These are phyloP conservation scores for Lipomyces yarrowii DNA, from an alignment of 1,139 yeast species.

Conservation along the genomic window DNA sequence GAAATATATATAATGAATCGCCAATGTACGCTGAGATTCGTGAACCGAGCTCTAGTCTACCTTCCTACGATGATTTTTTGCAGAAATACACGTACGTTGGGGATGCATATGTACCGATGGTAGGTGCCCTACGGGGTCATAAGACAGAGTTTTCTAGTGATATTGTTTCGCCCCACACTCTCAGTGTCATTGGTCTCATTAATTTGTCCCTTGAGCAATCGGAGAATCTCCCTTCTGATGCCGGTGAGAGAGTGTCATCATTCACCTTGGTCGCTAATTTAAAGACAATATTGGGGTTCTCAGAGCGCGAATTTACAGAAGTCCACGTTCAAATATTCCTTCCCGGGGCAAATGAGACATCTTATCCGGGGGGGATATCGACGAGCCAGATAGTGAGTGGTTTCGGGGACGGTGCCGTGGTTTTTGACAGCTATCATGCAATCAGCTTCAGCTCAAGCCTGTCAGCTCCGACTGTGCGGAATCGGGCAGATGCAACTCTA, in stretches of 20 bases:
- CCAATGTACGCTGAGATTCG: slow-evolving; percentile 23
- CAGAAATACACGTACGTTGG: slow-evolving; percentile 19
- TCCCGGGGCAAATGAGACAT: slow-evolving; percentile 3
- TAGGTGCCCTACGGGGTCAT: slow-evolving; percentile 16
- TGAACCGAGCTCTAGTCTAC: neutral
- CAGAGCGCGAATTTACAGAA: slow-evolving; percentile 32
- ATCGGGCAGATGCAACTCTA: slow-evolving; percentile 4
- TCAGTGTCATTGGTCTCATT: slow-evolving; percentile 31
- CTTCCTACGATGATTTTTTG: slow-evolving; percentile 16
- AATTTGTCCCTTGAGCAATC: slow-evolving; percentile 19
- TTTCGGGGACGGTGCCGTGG: slow-evolving; percentile 24
- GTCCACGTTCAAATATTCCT: slow-evolving; percentile 30
- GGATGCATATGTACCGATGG: slow-evolving; percentile 30
- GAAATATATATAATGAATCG: slow-evolving; percentile 21
- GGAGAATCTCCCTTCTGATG: slow-evolving; percentile 1
- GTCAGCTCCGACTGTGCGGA: slow-evolving; percentile 12
- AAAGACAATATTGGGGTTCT: slow-evolving; percentile 23
- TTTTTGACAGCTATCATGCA: slow-evolving; percentile 13
- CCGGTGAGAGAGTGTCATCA: slow-evolving; percentile 13
- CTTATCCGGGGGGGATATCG: slow-evolving; percentile 26
- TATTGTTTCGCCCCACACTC: slow-evolving; percentile 33
- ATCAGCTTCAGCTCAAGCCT: slow-evolving; percentile 15
- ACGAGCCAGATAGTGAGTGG: slow-evolving; percentile 23
- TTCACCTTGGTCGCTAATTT: slow-evolving; percentile 18
- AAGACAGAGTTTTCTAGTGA: slow-evolving; percentile 25